Evolutionary conservation across 768 basidiomycete genomes (phyloP), one percentile per base, ranked within the genome.

Genomic region (Lactarius quietus): DNA sequence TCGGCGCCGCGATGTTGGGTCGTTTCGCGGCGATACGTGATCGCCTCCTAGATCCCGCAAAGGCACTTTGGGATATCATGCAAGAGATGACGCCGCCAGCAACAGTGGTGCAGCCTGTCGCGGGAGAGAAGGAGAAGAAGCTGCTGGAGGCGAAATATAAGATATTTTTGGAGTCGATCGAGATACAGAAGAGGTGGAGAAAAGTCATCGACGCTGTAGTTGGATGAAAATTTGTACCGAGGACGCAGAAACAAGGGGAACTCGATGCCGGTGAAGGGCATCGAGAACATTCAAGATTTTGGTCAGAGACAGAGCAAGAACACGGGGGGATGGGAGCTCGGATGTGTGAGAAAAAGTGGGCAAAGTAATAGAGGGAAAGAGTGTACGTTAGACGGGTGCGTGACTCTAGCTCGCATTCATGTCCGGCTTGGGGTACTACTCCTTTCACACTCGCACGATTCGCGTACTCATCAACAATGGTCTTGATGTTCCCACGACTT

Each of bases 1-100:
- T 92, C 14, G 97, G 97, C 1, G 87, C 93, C 0, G 95, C 96
- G 8, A 96, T 99, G 90, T 82, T 99, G 18, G 97, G 90, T 17
- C 82, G 92, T 61, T 90, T 92, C 72, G 95, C 96, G 3, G 84
- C 83, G 29, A 89, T 91, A 69, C 71, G 75, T 54, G 72, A 79
- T 59, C 79, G 57, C 70, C 78, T 70, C 66, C 76, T 78, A 53
- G 80, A 81, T 60, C 83, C 87, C 66, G 85, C 85, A 28, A 82
- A 88, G 66, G 77, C 80, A 67, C 78, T 98, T 69, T 99, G 97
- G 96, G 80, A 86, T 54, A 90, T 95, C 70, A 98, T 98, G 96
- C 94, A 87, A 63, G 89, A 93, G 70, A 98, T 99, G 97, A 96
- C 95, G 8, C 89, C 92, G 38, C 79, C 86, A 1, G 96, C 90